Evolutionary conservation across 495 filamentous ascomycete genomes (phyloP).

Genomic region (Penicillium psychrofluorescens): DNA sequence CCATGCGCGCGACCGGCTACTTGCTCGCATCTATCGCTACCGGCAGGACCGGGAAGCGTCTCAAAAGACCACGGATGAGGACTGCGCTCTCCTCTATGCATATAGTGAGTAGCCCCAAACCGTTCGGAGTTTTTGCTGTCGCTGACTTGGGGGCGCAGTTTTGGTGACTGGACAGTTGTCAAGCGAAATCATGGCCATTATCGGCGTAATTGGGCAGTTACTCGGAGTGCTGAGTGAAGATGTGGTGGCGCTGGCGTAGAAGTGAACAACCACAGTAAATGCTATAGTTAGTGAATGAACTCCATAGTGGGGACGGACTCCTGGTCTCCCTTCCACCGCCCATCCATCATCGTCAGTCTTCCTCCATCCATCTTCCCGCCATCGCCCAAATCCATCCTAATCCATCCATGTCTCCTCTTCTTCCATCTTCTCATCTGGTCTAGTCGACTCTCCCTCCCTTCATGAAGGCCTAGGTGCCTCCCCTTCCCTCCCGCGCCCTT

Average conservation of each 20-base stretch:
- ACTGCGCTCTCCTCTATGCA: conserved; percentile 66
- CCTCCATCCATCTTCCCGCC: conserved; percentile 12
- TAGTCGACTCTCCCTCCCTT: conserved; percentile 11
- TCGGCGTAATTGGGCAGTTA: conserved; percentile 41
- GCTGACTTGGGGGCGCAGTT: conserved; percentile 15
- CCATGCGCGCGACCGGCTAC: conserved; percentile 69
- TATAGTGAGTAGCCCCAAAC: conserved; percentile 44
- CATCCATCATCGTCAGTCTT: conserved; percentile 17
- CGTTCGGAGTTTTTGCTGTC: neutral
- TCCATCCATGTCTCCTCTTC: conserved; percentile 5
- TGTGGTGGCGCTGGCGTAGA: conserved; percentile 48
- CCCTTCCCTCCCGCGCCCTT: conserved; percentile 22
- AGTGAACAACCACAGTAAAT: neutral
- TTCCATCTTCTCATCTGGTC: neutral
- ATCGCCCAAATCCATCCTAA: neutral
- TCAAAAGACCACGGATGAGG: conserved; percentile 52
- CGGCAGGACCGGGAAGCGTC: conserved; percentile 56
- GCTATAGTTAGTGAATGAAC: too few relatives aligned
- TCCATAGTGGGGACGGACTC: too few relatives aligned
- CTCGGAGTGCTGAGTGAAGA: conserved; percentile 78
- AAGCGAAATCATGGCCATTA: conserved; percentile 41
- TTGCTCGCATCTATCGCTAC: conserved; percentile 87
- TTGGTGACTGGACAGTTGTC: conserved; percentile 48
- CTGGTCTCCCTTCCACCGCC: conserved; percentile 6
- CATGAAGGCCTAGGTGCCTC: conserved; percentile 36